Conservation (phyloP, 148 eudicot species). For the Spergularia marina region DNA sequence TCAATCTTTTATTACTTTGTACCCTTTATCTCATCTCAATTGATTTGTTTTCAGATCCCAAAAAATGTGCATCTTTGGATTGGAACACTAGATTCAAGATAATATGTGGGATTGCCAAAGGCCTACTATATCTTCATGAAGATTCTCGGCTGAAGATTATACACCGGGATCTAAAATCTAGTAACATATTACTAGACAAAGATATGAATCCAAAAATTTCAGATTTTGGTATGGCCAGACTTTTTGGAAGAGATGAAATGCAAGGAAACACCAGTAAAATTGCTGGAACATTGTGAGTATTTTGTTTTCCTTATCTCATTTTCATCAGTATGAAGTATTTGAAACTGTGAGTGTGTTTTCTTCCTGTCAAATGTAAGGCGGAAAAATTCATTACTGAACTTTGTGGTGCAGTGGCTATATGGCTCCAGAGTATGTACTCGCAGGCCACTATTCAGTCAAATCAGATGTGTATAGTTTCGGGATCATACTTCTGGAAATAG, state of each 20-base stretch:
- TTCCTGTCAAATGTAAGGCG: not conserved
- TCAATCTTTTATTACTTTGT: not conserved
- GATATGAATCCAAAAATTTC: slow-evolving; percentile 41
- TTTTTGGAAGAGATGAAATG: slow-evolving; percentile 33
- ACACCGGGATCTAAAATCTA: slow-evolving; percentile 32
- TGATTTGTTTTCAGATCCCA: slow-evolving; percentile 16
- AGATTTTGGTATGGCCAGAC: slow-evolving; percentile 38
- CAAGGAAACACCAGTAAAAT: slow-evolving; percentile 29
- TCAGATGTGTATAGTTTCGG: slow-evolving; percentile 44
- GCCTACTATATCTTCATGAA: slow-evolving; percentile 32
- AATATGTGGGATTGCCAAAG: slow-evolving; percentile 31
- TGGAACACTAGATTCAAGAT: slow-evolving; percentile 35
- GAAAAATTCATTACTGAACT: not conserved
- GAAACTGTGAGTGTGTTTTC: no score
- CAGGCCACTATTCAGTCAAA: slow-evolving; percentile 35
- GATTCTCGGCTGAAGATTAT: slow-evolving; percentile 35
- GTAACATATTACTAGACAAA: slow-evolving; percentile 26
- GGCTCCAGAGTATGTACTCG: slow-evolving; percentile 39
- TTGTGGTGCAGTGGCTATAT: slow-evolving; percentile 32
- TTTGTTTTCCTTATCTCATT: not conserved
- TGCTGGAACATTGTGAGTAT: slow-evolving; percentile 33
- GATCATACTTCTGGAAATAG: slow-evolving; percentile 33
- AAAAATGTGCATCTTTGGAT: slow-evolving; percentile 22
- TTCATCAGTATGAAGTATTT: not conserved
- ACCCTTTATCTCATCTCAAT: not conserved